A percentile compares a stretch with the other conserved stretches of the same genome.
phyloP scores from a whole-genome alignment of 805 yeast species.

The Wickerhamiella siamensis region DNA sequence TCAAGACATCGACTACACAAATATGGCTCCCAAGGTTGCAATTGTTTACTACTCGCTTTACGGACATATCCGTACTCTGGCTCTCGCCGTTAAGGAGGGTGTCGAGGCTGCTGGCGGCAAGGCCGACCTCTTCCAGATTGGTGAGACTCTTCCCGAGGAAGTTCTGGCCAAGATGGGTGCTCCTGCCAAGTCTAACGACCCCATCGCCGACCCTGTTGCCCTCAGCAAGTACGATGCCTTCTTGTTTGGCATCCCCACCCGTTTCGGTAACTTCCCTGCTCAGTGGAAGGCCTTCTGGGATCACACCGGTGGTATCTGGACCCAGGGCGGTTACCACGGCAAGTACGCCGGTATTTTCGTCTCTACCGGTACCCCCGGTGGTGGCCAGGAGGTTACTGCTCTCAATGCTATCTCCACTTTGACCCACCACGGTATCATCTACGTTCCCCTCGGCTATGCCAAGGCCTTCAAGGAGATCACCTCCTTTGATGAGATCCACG shows the following conservation, averaged over 20 bases:
- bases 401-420: constrained; percentile 43
- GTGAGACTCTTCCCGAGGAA: constrained; percentile 58
- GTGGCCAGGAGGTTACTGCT: constrained; percentile 67
- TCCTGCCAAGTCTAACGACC: constrained; percentile 33
- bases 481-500: constrained; percentile 53
- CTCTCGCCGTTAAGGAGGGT: constrained; percentile 56
- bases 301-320: constrained; percentile 65
- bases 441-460: constrained; percentile 63
- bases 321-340: constrained; percentile 50
- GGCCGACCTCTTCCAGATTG: constrained; percentile 64
- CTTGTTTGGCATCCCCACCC: constrained; percentile 66
- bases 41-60: constrained; percentile 69
- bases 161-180: constrained; percentile 53
- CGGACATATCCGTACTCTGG: constrained; percentile 60
- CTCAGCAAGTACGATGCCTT: constrained; percentile 56
- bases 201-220: constrained; percentile 43
- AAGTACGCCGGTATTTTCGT: constrained; percentile 62
- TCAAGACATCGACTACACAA: no score
- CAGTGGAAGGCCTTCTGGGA: constrained; percentile 71
- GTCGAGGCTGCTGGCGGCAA: constrained; percentile 52
- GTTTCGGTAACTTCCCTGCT: constrained; percentile 62
- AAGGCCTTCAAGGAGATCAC: constrained; percentile 40
- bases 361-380: constrained; percentile 59
- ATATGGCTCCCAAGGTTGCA: constrained; percentile 39
- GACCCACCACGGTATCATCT: constrained; percentile 65